These are phyloP conservation scores for Lenzites betulinus DNA, from an alignment of 768 basidiomycete genomes.

Conservation along the genomic window DNA sequence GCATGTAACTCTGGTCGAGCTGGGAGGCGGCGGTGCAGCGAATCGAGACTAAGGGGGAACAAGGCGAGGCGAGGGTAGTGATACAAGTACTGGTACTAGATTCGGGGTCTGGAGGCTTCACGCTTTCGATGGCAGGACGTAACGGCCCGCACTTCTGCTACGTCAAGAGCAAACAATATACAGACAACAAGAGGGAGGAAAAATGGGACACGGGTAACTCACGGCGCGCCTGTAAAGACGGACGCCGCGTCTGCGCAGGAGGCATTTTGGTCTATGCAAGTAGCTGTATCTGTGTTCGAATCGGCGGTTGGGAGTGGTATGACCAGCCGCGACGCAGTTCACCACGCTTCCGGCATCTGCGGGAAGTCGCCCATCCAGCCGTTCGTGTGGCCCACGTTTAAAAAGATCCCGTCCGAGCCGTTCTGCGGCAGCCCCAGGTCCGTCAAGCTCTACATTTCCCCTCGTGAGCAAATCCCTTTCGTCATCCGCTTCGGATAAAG, in stretches of 20 bases:
- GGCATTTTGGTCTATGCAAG: neutral
- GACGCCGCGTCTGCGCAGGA: neutral
- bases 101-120: no score
- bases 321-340: slow-evolving; percentile 28
- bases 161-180: no score
- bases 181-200: neutral
- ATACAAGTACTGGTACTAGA: no score
- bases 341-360: slow-evolving; percentile 85
- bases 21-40: no score
- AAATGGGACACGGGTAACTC: neutral
- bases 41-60: no score
- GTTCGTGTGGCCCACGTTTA: slow-evolving; percentile 67
- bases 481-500: neutral
- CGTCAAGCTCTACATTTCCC: slow-evolving; percentile 65
- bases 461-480: neutral
- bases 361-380: slow-evolving; percentile 80
- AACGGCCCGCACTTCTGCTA: no score
- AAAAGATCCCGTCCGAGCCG: slow-evolving; percentile 88
- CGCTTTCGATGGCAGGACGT: no score
- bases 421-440: slow-evolving; percentile 92
- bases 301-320: neutral
- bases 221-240: neutral
- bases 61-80: no score
- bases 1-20: no score
- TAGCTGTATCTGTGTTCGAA: neutral